These are phyloP conservation scores for Lepidium africanum DNA, from an alignment of 345 rosid genomes.

Conservation along the genomic window DNA sequence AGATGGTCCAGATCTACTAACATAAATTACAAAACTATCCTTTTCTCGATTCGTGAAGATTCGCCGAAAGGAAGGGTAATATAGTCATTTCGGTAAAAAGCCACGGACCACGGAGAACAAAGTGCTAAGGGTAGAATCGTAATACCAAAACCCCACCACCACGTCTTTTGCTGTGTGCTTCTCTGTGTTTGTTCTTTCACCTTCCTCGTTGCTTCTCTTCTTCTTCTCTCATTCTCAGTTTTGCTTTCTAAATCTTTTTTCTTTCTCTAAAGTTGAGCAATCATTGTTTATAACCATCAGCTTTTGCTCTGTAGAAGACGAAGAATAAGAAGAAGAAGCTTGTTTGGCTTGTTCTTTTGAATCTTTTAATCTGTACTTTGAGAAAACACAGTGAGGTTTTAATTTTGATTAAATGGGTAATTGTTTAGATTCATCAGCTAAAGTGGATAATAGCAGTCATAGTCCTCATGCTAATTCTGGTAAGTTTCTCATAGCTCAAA, in stretches of 20 bases:
- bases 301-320: neutral
- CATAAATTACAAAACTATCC: neutral
- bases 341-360: neutral
- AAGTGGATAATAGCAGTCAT: constrained; percentile 45
- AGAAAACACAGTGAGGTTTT: neutral
- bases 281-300: neutral
- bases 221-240: neutral
- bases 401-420: constrained; percentile 45
- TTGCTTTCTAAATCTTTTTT: neutral
- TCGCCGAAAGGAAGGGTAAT: neutral
- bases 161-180: constrained; percentile 23
- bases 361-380: neutral
- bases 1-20: neutral
- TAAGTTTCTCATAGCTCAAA: constrained; percentile 15
- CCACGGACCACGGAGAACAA: constrained; percentile 2
- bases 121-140: constrained; percentile 10
- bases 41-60: neutral
- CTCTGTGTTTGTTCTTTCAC: constrained; percentile 19
- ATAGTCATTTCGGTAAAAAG: neutral
- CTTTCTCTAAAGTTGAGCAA: too few relatives aligned
- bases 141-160: neutral
- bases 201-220: constrained; percentile 1
- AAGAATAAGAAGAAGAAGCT: neutral
- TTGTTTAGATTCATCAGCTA: constrained; percentile 62
- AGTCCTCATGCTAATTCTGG: constrained; percentile 54